These are phyloP conservation scores for Stephanodiscus minutulus DNA, from an alignment of 108 stramenopile genomes.

Conservation along the genomic window DNA sequence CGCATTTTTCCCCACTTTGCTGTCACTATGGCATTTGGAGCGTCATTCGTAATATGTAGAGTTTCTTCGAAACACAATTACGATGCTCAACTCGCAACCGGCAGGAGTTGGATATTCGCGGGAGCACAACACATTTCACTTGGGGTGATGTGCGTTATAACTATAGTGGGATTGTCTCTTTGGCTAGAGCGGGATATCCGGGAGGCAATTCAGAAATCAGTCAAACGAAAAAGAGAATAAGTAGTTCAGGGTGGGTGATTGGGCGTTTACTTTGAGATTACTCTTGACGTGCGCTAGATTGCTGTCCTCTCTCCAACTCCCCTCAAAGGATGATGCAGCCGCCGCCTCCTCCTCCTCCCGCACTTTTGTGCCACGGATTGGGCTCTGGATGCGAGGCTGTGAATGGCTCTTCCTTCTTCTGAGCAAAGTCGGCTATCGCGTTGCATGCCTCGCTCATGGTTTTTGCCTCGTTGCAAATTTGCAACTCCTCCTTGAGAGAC, in stretches of 20 bases:
- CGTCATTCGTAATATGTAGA: conserved; percentile 49
- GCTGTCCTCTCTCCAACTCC: not conserved
- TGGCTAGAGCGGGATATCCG: conserved; percentile 53
- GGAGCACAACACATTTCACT: conserved; percentile 60
- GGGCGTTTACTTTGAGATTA: not conserved
- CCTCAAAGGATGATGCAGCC: conserved; percentile 28
- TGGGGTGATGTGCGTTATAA: conserved; percentile 52
- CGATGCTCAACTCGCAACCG: conserved; percentile 31
- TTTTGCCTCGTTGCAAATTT: conserved; percentile 39
- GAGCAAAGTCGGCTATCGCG: conserved; percentile 11
- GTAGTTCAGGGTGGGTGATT: not conserved
- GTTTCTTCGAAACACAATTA: conserved; percentile 24
- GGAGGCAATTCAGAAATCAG: conserved; percentile 7
- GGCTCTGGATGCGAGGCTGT: conserved; percentile 21
- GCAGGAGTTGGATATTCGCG: conserved; percentile 52
- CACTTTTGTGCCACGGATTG: conserved; percentile 45
- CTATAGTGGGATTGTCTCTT: conserved; percentile 27
- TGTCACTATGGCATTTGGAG: conserved; percentile 52
- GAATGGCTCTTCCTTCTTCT: conserved; percentile 44
- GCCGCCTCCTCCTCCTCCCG: conserved; percentile 31
- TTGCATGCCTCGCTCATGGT: conserved; percentile 30
- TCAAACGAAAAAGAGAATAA: conserved; percentile 13
- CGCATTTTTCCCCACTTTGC: conserved; percentile 60
- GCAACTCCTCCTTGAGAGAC: conserved; percentile 37
- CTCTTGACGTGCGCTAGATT: not conserved